Conservation (phyloP, 1,284 basidiomycete genomes). For the Xerocomus minutiporus region DNA sequence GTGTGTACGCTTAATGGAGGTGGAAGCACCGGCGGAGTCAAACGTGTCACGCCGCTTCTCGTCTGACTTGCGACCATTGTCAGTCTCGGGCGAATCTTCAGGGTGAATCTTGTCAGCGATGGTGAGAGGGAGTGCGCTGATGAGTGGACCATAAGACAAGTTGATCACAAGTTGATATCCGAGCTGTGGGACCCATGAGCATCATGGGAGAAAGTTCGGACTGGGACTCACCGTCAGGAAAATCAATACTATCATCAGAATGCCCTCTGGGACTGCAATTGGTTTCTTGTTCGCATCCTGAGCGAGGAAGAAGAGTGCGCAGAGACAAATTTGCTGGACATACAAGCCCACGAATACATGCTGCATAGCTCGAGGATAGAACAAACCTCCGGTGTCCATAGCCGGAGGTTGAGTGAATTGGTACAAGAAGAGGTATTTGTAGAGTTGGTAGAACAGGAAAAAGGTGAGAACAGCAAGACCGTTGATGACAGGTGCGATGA, state of each 20-base stretch:
- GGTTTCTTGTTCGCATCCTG: conserved; percentile 47
- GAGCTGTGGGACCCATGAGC: conserved; percentile 38
- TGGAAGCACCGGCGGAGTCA: conserved; percentile 12
- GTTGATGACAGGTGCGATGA: conserved; percentile 93
- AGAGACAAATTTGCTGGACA: conserved; percentile 74
- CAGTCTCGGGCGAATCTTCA: conserved; percentile 26
- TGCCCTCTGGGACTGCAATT: conserved; percentile 67
- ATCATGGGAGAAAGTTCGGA: background rate
- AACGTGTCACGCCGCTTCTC: conserved; percentile 12
- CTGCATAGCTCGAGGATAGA: conserved; percentile 93
- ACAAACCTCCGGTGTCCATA: conserved; percentile 87
- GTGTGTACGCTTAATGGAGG: background rate
- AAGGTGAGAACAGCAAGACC: conserved; percentile 84
- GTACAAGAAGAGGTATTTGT: conserved; percentile 88
- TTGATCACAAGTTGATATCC: conserved; percentile 67
- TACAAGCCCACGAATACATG: conserved; percentile 95
- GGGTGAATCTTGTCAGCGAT: conserved; percentile 66
- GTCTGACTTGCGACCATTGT: conserved; percentile 16
- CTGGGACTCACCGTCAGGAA: conserved; percentile 62
- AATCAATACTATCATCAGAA: conserved; percentile 81
- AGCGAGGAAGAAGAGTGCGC: conserved; percentile 85
- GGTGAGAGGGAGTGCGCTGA: conserved; percentile 68
- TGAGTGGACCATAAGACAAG: conserved; percentile 64
- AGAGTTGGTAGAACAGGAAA: conserved; percentile 78
- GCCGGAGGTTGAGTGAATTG: conserved; percentile 69